Conservation (phyloP, 352 stramenopile genomes). For the Pythium apleroticum region DNA sequence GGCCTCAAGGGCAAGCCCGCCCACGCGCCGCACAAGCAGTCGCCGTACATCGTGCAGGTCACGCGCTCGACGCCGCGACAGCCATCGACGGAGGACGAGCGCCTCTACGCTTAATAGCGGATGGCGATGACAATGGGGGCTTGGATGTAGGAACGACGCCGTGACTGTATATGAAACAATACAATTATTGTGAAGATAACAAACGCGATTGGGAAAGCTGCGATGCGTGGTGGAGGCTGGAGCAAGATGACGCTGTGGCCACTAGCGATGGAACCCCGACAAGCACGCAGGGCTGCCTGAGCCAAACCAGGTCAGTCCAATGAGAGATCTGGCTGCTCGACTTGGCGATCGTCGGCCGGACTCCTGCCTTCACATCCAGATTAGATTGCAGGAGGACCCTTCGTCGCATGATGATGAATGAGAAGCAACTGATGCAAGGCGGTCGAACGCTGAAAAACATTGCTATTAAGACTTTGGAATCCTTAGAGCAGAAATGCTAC, state of each 20-base stretch:
- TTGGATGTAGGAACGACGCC: conserved; percentile 1
- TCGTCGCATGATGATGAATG: not conserved
- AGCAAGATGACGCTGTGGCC: too few relatives aligned
- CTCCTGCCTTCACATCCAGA: too few relatives aligned
- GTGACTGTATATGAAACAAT: conserved; percentile 6
- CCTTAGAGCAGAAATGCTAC: not conserved
- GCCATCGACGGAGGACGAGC: conserved; percentile 39
- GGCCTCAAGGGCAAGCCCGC: conserved; percentile 95
- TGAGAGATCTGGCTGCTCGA: too few relatives aligned
- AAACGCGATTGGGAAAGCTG: not conserved
- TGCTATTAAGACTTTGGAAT: not conserved
- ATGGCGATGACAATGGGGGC: conserved; percentile 18
- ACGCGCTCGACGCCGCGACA: conserved; percentile 52
- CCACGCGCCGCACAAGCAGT: conserved; percentile 87
- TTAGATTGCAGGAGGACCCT: too few relatives aligned
- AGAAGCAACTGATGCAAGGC: not conserved
- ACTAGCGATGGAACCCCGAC: too few relatives aligned
- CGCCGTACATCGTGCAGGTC: conserved; percentile 83
- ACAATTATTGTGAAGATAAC: not conserved
- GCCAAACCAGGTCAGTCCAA: too few relatives aligned
- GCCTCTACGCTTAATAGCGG: conserved; percentile 62
- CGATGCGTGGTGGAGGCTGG: too few relatives aligned
- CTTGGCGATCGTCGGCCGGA: too few relatives aligned
- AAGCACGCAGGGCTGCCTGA: too few relatives aligned
- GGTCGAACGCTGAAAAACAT: not conserved